Conservation (phyloP, 441 rosid species). For the Manihot esculenta region DNA sequence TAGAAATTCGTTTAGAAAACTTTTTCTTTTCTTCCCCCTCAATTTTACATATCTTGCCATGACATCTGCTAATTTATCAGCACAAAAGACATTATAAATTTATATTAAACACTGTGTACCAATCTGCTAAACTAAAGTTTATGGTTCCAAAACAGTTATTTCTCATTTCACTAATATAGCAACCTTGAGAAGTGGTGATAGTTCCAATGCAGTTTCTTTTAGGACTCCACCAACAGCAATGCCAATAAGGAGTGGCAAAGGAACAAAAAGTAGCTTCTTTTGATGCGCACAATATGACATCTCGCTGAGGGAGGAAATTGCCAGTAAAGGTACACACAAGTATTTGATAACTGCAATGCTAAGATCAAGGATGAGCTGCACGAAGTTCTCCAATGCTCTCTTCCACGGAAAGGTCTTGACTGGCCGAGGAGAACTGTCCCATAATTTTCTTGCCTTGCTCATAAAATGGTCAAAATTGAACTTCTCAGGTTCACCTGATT, state of each 20-base stretch:
- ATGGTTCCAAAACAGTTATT: conserved; percentile 17
- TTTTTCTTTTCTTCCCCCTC: background rate
- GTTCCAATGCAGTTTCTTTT: conserved; percentile 55
- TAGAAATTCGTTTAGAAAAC: background rate
- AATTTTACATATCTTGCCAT: background rate
- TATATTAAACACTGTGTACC: background rate
- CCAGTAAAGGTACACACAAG: conserved; percentile 62
- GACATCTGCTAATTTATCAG: background rate
- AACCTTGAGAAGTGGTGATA: conserved; percentile 80
- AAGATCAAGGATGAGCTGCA: conserved; percentile 73
- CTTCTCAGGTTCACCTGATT: conserved; percentile 62
- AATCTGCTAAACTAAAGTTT: background rate
- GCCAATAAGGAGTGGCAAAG: conserved; percentile 72
- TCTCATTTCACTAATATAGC: conserved; percentile 9
- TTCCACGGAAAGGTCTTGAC: conserved; percentile 85
- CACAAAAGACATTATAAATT: background rate
- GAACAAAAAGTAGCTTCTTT: conserved; percentile 63
- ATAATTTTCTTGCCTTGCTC: conserved; percentile 50
- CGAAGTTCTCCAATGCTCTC: conserved; percentile 60
- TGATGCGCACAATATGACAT: conserved; percentile 94
- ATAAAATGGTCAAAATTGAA: conserved; percentile 42
- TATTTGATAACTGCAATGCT: conserved; percentile 57
- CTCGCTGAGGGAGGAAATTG: conserved; percentile 77
- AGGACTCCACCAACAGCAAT: conserved; percentile 52
- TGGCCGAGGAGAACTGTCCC: conserved; percentile 67